A percentile compares a stretch with the other conserved stretches of the same genome.
phyloP scores from a whole-genome alignment of 345 rosid species.

The Eucalyptus camaldulensis region DNA sequence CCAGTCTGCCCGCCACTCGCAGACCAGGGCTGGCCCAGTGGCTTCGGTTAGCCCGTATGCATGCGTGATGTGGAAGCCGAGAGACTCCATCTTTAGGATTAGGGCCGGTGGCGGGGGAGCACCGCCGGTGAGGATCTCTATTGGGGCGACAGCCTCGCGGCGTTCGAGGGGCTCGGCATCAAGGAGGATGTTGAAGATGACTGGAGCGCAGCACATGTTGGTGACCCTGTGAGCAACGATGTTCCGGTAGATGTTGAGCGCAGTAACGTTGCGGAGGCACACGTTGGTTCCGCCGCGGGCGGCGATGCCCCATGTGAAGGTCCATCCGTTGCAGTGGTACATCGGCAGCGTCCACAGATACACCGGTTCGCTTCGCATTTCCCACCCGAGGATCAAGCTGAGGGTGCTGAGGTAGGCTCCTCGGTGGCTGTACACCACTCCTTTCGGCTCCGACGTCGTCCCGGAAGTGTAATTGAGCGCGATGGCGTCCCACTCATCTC shows the following conservation, averaged over 20 bases:
- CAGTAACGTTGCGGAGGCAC: conserved; percentile 55
- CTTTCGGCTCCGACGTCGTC: conserved; percentile 60
- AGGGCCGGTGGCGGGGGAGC: conserved; percentile 56
- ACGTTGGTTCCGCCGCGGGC: conserved; percentile 72
- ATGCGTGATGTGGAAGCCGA: conserved; percentile 57
- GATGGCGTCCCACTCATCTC: conserved; percentile 63
- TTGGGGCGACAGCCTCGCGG: conserved; percentile 8
- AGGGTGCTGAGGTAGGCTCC: conserved; percentile 63
- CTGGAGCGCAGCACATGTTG: conserved; percentile 74
- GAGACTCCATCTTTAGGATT: conserved; percentile 25
- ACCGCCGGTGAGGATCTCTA: conserved; percentile 63
- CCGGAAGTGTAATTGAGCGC: conserved; percentile 68
- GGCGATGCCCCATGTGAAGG: conserved; percentile 63
- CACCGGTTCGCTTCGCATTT: conserved; percentile 52
- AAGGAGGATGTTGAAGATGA: conserved; percentile 49
- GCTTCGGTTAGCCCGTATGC: conserved; percentile 74
- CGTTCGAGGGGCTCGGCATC: conserved; percentile 33
- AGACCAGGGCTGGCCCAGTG: conserved; percentile 50
- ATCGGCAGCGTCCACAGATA: conserved; percentile 78
- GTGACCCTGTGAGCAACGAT: conserved; percentile 47
- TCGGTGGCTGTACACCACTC: conserved; percentile 66
- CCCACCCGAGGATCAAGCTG: conserved; percentile 46
- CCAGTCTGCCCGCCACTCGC: conserved; percentile 79
- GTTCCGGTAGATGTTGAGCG: conserved; percentile 28
- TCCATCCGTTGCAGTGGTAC: conserved; percentile 84